Base-by-base conservation (phyloP, 2,329 filamentous ascomycete species). In the Aschersonia sp. region DNA sequence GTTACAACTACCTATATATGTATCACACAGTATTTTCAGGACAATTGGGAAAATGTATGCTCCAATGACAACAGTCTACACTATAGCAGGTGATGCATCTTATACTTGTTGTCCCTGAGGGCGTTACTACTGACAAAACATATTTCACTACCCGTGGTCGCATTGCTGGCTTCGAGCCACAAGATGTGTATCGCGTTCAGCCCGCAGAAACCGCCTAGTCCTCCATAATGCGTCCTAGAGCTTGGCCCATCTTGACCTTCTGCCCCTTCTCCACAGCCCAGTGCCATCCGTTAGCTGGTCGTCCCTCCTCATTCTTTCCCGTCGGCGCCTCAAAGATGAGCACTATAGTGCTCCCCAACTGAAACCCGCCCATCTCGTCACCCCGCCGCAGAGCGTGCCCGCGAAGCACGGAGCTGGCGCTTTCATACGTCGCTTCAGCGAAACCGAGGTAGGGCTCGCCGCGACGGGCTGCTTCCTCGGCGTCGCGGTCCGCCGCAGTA, bases 341-440 rank as follows among this genome's bases (percentile, higher is more conserved):
- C 40, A 98, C 92, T 55, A 98, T 82, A 1, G 91, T 95, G 63
- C 88, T 95, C 28, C 92, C 92, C 3, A 98, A 74, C 69, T 94
- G 88, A 68, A 98, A 98, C 0, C 92, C 94, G 48, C 92, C 92
- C 89, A 98, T 97, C 66, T 98, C 92, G 61, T 97, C 91, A 38
- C 92, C 92, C 43, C 85, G 76, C 53, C 82, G 78, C 48, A 98
- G 69, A 1, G 91, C 84, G 61, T 97, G 82, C 2, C 94, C 92
- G 28, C 80, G 79, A 0, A 98, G 73, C 2, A 95, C 77, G 3
- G 73, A 67, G 58, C 85, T 94, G 2, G 91, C 87, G 12, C 73
- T 74, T 44, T 77, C 77, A 60, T 98, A 98, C 2, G 85, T 89
- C 5, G 92, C 94, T 67, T 98, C 92, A 0, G 86, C 81, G 60